Base-by-base conservation (phyloP, 139 green algal genomes). In the Micractinium sp. region DNA sequence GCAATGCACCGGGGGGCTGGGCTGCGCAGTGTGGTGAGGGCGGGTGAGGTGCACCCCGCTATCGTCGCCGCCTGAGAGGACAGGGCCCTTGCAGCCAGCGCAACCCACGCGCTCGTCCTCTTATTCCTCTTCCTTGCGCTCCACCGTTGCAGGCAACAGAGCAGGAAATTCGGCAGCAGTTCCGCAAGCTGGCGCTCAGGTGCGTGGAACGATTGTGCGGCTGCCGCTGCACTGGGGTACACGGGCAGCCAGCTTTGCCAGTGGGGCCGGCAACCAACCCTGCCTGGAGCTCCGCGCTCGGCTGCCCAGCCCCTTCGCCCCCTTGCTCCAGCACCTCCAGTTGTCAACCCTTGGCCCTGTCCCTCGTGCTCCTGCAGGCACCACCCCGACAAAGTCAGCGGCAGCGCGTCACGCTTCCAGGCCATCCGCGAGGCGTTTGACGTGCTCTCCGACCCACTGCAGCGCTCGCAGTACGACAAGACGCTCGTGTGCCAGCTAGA, bases 101-200 rank as follows among this genome's bases (percentile, higher is more conserved):
- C 47, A 56, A 5, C 63, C 63, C 69, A 76, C 27, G 27, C 74
- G 12, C 33, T 53, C 5, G 1, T 80, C 33, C 53, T 38, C 71
- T 25, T 71, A 23, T 0, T 39, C 29, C 33, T 35, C 27, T 15
- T 56, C 9, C 47, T 56, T 56, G 47, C 47, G 47, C 4, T 86
- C 12, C 9, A 27, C 14, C 1, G 20, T 20, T 81, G 87, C 69
- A 94, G 67, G 93, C 96, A 2, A 93, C 92, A 0, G 84, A 81
- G 0, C 92, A 96, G 14, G 95, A 98, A 53, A 91, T 98, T 33
- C 96, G 95, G 92, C 94, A 95, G 80, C 94, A 95, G 31, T 96
- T 96, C 69, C 91, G 95, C 53, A 96, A 96, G 84, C 92, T 97
- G 38, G 96, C 95, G 61, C 92, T 98, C 13, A 91, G 71, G 71